Base-by-base conservation (phyloP, 2,329 filamentous ascomycete genomes). In the Fusarium sp. region DNA sequence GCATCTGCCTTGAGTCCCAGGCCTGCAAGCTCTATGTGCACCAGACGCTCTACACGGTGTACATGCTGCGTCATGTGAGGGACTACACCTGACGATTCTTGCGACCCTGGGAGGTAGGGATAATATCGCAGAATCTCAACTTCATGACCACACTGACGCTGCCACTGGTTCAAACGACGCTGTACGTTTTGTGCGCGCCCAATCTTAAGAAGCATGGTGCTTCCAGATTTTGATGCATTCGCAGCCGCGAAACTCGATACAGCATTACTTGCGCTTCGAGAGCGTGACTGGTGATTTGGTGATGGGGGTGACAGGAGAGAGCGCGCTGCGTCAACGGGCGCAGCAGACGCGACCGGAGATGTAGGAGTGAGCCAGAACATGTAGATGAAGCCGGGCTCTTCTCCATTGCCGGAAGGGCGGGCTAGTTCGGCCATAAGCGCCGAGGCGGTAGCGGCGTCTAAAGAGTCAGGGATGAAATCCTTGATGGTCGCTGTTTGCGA, bases 311-410 rank as follows among this genome's bases (percentile, higher is more conserved):
- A 80, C 44, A 91, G 84, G 51, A 92, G 83, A 13, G 87, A 86
- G 11, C 88, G 84, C 22, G 88, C 87, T 45, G 88, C 83, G 68
- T 89, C 90, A 38, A 84, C 83, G 0, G 90, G 84, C 0, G 88
- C 84, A 2, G 85, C 82, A 0, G 87, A 40, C 3, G 52, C 51
- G 13, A 65, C 79, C 10, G 88, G 81, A 4, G 85, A 86, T 8
- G 73, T 72, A 32, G 94, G 90, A 0, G 94, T 98, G 24, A 98
- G 86, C 94, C 95, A 98, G 85, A 98, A 99, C 80, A 99, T 97
- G 85, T 99, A 99, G 72, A 99, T 98, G 82, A 96, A 99, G 40
- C 96, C 96, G 15, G 91, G 84, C 73, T 97, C 93, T 24, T 88
- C 83, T 0, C 93, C 94, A 47, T 94, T 87, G 2, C 78, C 75